Percentiles rank a stretch among this genome's conserved stretches.
Evolutionary conservation across 352 stramenopile genomes (phyloP).

Genomic region (Phytophthora kernoviae): DNA sequence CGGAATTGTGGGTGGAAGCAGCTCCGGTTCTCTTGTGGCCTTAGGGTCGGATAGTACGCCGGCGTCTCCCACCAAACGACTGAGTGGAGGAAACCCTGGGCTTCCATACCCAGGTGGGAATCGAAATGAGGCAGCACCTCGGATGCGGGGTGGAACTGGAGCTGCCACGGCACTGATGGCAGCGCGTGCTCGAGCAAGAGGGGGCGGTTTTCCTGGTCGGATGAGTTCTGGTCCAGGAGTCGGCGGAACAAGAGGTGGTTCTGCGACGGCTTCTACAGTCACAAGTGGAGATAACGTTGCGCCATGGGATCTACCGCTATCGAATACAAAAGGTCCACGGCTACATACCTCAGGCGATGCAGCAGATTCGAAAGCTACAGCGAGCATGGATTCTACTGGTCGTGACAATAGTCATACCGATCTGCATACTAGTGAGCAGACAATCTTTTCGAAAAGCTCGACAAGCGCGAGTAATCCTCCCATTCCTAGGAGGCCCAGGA

Average conservation of each 20-base stretch:
- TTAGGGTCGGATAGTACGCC: conserved; percentile 39
- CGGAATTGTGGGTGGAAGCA: conserved; percentile 36
- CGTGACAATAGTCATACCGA: conserved; percentile 5
- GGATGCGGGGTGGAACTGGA: conserved; percentile 53
- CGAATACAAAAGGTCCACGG: conserved; percentile 36
- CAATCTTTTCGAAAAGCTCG: conserved; percentile 8
- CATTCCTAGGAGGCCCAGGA: conserved; percentile 23
- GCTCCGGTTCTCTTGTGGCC: conserved; percentile 1
- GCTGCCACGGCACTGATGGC: conserved; percentile 77
- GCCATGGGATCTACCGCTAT: conserved; percentile 76
- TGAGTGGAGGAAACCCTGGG: conserved; percentile 20
- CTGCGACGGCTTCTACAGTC: conserved; percentile 17
- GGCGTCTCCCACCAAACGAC: conserved; percentile 61
- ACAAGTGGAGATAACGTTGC: conserved; percentile 54
- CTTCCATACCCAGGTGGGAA: conserved; percentile 30
- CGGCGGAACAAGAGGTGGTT: conserved; percentile 16
- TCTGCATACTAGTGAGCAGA: conserved; percentile 1
- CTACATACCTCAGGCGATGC: conserved; percentile 20
- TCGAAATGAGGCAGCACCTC: conserved; percentile 17
- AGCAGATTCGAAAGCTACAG: conserved; percentile 7
- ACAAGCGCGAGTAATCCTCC: conserved; percentile 12
- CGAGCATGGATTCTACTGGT: neutral
- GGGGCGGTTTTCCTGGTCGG: conserved; percentile 55
- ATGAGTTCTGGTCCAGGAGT: conserved; percentile 49
- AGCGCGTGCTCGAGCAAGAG: conserved; percentile 63